Evolutionary conservation across 2,329 filamentous ascomycete species (phyloP).

Genomic region (Elsinoe fawcettii): DNA sequence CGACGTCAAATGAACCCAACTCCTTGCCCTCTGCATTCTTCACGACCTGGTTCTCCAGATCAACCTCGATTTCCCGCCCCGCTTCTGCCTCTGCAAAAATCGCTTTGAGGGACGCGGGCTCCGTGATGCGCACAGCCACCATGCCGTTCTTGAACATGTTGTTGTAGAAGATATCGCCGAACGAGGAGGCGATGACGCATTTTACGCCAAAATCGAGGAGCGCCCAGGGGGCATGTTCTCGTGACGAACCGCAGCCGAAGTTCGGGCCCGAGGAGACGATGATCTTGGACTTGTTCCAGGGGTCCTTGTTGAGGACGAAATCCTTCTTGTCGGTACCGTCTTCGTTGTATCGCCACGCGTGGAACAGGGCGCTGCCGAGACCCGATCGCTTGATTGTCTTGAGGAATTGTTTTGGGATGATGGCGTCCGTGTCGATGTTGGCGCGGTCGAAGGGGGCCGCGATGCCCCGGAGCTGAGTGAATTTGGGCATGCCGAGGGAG

Average conservation of each 20-base stretch:
- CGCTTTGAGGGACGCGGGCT: constrained; percentile 57
- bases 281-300: constrained; percentile 77
- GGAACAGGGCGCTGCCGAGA: constrained; percentile 80
- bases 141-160: constrained; percentile 99
- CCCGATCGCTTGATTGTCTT: constrained; percentile 99
- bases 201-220: constrained; percentile 94
- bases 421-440: constrained; percentile 97
- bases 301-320: constrained; percentile 85
- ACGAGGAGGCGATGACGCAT: constrained; percentile 82
- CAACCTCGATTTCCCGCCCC: constrained; percentile 78
- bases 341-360: constrained; percentile 68
- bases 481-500: constrained; percentile 68
- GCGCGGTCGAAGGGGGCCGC: constrained; percentile 78
- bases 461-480: constrained; percentile 74
- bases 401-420: constrained; percentile 98
- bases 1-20: constrained; percentile 75
- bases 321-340: constrained; percentile 63
- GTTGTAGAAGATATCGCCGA: constrained; percentile 95
- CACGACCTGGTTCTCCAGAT: constrained; percentile 77
- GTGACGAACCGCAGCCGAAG: constrained; percentile 87
- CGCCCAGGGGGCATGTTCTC: constrained; percentile 96
- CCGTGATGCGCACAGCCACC: constrained; percentile 72
- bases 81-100: constrained; percentile 71
- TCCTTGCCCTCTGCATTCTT: constrained; percentile 65
- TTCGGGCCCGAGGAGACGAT: constrained; percentile 86